These are phyloP conservation scores for Phytophthora tentaculata DNA, from an alignment of 352 stramenopile genomes.

Conservation along the genomic window DNA sequence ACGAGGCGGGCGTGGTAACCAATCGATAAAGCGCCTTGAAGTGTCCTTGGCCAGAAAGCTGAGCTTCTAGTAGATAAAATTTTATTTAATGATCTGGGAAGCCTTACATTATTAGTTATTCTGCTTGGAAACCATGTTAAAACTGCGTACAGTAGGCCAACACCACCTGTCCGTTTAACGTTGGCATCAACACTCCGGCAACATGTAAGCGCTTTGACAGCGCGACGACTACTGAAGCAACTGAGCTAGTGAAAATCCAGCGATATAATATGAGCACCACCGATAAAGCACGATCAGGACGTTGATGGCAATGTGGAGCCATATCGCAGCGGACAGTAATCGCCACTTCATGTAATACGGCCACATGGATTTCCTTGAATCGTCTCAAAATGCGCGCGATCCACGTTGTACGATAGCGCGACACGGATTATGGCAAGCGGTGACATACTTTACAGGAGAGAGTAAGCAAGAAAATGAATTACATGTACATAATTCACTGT, in stretches of 20 bases:
- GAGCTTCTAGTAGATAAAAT: no score
- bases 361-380: not conserved
- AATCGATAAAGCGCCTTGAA: not conserved
- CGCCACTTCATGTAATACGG: not conserved
- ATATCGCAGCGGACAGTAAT: not conserved
- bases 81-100: not conserved
- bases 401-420: not conserved
- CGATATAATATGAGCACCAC: slow-evolving; percentile 4
- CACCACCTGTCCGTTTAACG: not conserved
- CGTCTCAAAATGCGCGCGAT: not conserved
- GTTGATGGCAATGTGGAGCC: not conserved
- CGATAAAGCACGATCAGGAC: not conserved
- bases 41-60: not conserved
- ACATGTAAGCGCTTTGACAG: slow-evolving; percentile 1
- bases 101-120: not conserved
- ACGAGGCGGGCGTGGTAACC: not conserved
- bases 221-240: slow-evolving; percentile 17
- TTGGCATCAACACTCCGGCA: slow-evolving; percentile 13
- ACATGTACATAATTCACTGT: no score
- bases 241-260: slow-evolving; percentile 16
- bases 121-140: not conserved
- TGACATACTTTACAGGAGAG: not conserved
- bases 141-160: not conserved
- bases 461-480: not conserved
- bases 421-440: slow-evolving; percentile 6